Base-by-base conservation (phyloP, 208 protist genomes). In the Crithidia sp. region DNA sequence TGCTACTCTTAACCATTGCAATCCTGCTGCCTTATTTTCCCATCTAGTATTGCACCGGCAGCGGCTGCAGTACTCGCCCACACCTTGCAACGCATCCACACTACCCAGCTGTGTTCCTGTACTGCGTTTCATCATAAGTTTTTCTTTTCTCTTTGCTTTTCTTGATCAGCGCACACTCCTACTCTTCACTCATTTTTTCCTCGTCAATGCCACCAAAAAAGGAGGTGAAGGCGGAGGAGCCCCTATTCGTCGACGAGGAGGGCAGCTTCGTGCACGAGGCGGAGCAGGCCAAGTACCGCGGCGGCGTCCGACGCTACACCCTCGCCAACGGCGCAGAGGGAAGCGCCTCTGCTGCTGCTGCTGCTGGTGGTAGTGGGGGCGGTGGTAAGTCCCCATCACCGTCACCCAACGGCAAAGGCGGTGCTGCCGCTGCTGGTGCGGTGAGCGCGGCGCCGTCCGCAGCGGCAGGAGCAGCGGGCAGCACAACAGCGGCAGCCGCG, bases 191-290 rank as follows among this genome's bases (percentile, higher is more conserved):
- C n/a, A n/a, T 0, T 28, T 28, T 28, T 1, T 2, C 45, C 45
- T 49, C 45, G 12, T 2, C 9, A 2, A 95, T 95, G 91, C 91
- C 91, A 37, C 89, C 92, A 67, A 91, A 86, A 76, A 95, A 93
- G 75, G 83, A 86, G 14, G 69, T 82, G 9, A 95, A 93, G 80
- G 68, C 72, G 37, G 91, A 95, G 55, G 91, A 93, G 77, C 88
- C 83, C 14, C 77, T 84, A 57, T 92, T 87, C 60, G 83, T 94
- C 12, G 91, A 95, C 28, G 86, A 91, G 71, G 67, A 83, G 52
- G 86, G 91, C 47, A 81, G 80, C 61, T 93, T 89, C 61, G 74
- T 95, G 49, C 88, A 93, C 58, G 88, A 92, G 67, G 69, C 73
- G 28, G 82, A 92, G 56, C 43, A 62, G 45, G 91, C 86, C 12